Base-by-base conservation (phyloP, 306 rosid genomes). In the Quercus bicolor region DNA sequence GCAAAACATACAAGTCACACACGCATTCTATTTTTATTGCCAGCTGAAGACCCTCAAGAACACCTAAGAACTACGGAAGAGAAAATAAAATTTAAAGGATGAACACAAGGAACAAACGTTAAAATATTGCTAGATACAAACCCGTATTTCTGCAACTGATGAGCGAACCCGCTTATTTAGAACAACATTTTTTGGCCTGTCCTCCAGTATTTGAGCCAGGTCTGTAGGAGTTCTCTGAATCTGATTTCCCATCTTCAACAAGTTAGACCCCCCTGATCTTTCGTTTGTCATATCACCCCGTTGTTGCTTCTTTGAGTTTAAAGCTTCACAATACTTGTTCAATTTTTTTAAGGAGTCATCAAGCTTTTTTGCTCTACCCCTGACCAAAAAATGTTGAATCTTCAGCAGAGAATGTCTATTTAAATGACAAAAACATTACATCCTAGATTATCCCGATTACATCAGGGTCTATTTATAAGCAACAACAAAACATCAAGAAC, bases 111-210 rank as follows among this genome's bases (percentile, higher is more conserved):
- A 70, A 43, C 6, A 77, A 80, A 21, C 34, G 10, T 20, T 55
- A n/a, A 61, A 62, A 79, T 75, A 56, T 52, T 71, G 37, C 48
- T 19, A 57, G 71, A 71, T 43, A 89, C 93, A 77, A 62, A 94
- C 97, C 93, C 87, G 84, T 64, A 80, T 81, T 83, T 89, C 94
- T 26, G 92, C 77, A 79, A 85, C 84, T 21, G 97, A 87, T 40
- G 94, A 87, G 61, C 91, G 92, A 71, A 84, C 86, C 48, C 92
- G 88, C 91, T 86, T 90, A 79, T 85, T 92, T 71, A 84, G 89
- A 83, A 86, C 72, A 19, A 54, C 80, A 72, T 87, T 89, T 82
- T 87, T 94, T 71, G 89, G 79, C 64, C 80, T 89, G 72, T 87
- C 94, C 77, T 86, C 94, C 70, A 62, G 77, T 72, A 87, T 89